Evolutionary conservation across 164 flowering plant genomes (phyloP).

Genomic region (Amborella trichopoda): DNA sequence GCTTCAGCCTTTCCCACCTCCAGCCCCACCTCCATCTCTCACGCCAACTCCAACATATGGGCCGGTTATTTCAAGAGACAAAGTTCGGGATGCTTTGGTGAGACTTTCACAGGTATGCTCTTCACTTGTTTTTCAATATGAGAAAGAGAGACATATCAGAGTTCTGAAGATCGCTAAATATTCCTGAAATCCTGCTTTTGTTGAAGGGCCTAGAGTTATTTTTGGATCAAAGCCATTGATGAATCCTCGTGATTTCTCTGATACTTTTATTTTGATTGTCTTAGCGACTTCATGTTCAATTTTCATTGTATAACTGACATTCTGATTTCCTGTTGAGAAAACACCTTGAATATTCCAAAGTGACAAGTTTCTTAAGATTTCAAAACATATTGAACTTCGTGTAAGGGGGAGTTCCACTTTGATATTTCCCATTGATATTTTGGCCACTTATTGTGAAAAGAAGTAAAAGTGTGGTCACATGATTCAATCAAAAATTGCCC

Average conservation of each 20-base stretch:
- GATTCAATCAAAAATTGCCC: too few species aligned
- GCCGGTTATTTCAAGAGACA: slow-evolving; percentile 48
- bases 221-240: neutral
- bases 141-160: neutral
- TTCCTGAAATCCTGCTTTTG: neutral
- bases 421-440: too few species aligned
- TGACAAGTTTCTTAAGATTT: too few species aligned
- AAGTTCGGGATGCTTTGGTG: slow-evolving; percentile 70
- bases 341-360: too few species aligned
- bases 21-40: slow-evolving; percentile 71
- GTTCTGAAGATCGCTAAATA: neutral
- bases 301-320: too few species aligned
- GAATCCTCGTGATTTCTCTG: neutral
- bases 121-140: neutral
- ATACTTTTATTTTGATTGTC: neutral
- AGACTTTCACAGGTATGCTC: slow-evolving; percentile 59
- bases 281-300: too few species aligned
- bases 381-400: too few species aligned
- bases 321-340: too few species aligned
- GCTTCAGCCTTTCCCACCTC: slow-evolving; percentile 90
- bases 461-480: too few species aligned
- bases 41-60: slow-evolving; percentile 39
- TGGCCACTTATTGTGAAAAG: too few species aligned
- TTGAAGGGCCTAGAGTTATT: neutral
- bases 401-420: too few species aligned